Evolutionary conservation across 2,329 filamentous ascomycete genomes (phyloP), one percentile per base, ranked within the genome.

Genomic region (Fusarium nelsonii): DNA sequence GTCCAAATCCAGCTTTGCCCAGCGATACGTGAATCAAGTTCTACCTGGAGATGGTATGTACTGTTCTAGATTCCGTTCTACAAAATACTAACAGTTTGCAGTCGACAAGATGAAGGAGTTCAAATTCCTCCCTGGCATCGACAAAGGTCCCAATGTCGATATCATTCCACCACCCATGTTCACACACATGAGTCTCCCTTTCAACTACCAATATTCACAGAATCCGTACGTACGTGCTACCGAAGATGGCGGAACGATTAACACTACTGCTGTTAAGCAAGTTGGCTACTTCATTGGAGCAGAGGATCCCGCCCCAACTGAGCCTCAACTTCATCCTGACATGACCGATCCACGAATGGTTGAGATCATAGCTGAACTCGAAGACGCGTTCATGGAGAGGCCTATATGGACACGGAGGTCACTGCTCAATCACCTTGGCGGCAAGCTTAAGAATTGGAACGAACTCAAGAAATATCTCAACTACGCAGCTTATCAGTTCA

Each of bases 401-500:
- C 94, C 94, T 0, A 88, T 97, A 45, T 97, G 94, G 89, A 97
- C 95, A 5, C 88, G 94, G 1, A 89, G 95, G 20, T 91, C 91
- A 3, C 84, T 97, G 15, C 85, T 91, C 72, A 97, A 97, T 78
- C 85, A 87, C 53, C 84, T 97, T 32, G 81, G 80, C 3, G 80
- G 81, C 49, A 81, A 80, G 48, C 81, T 83, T 28, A 83, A 82
- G 43, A 83, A 84, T 63, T 87, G 84, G 77, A 86, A 86, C 60
- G 80, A 86, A 41, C 79, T 97, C 63, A 91, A 93, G 73, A 87
- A 91, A 75, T 92, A 92, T 46, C 87, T 94, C 53, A 91, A 93
- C 67, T 95, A 96, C 73, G 89, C 93, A 6, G 94, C 92, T 10
- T 99, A 97, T 80, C 93, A 94, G 79, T 97, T 98, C 84, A 91